Evolutionary conservation across 2,329 filamentous ascomycete species (phyloP), one percentile per base, ranked within the genome.

Genomic region (Metarhizium humberi): DNA sequence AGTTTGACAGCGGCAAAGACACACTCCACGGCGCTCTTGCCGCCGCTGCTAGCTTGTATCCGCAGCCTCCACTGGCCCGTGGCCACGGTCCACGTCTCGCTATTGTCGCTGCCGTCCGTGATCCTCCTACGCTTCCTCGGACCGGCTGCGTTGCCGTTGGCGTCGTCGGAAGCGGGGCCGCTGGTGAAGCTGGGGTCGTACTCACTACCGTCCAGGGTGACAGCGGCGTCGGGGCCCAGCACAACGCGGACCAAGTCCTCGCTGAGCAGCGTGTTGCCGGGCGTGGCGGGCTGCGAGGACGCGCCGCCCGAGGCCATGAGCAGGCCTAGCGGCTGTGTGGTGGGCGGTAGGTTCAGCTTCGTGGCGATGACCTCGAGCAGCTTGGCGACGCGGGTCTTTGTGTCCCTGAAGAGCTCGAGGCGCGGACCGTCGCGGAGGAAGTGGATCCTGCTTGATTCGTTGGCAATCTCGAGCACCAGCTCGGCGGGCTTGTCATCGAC

Each of bases 361-460:
- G 85, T 86, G 2, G 87, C 83, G n/a, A 96, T 79, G 8, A 95
- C 86, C 62, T 90, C 86, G 60, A 95, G 82, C 6, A 96, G 74
- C 54, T 84, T 85, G 0, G 83, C 79, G 18, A 96, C 77, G 53
- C 89, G 80, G 11, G 81, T 78, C 60, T 87, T 86, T 5, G 85
- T 82, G 50, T 87, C 80, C 14, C 83, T 82, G 61, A 88, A 81
- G 71, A 96, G 95, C 59, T 88, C 84, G 2, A 84, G 85, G n/a
- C 82, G 78, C 63, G 66, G 61, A 13, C 61, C 64, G 11, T 62
- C 63, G 25, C 60, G 49, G 3, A 63, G 63, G 52, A 81, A 71
- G 60, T 85, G 77, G 40, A 89, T 67, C 34, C 76, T 69, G 2
- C 83, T 87, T 53, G 77, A 77, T 63, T 90, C 87, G 48, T 78